phyloP scores from a whole-genome alignment of 208 protist genomes.

The Entamoeba dispar region DNA sequence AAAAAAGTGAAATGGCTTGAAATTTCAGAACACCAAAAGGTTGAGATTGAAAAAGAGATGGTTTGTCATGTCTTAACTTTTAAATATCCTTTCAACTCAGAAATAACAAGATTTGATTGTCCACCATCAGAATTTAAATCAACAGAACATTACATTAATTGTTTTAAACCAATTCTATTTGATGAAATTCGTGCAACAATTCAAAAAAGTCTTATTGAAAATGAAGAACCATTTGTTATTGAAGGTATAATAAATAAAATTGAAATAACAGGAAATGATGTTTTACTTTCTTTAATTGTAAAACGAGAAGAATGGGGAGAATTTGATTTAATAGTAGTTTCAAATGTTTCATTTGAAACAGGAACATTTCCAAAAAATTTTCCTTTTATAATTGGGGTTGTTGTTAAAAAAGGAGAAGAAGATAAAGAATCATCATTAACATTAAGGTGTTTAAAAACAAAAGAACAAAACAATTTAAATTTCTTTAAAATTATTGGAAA shows the following conservation, averaged over 20 bases:
- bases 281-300: neutral
- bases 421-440: neutral
- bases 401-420: neutral
- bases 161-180: neutral
- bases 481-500: neutral
- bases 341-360: neutral
- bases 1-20: too few species aligned
- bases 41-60: too few species aligned
- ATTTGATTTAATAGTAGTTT: neutral
- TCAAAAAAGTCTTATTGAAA: neutral
- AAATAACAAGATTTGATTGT: neutral
- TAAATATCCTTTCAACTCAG: neutral
- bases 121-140: neutral
- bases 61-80: too few species aligned
- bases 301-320: neutral
- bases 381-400: neutral
- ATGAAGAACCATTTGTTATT: neutral
- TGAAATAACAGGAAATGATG: neutral
- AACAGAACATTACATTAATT: neutral
- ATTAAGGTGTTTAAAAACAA: neutral
- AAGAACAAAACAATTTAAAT: neutral
- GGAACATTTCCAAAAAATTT: neutral
- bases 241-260: neutral
- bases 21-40: too few species aligned
- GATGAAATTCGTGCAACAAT: neutral